Percentiles rank a stretch among this genome's conserved stretches.
These are phyloP conservation scores for Beauveria medogensis DNA, from an alignment of 2,329 filamentous ascomycete species.

Conservation along the genomic window DNA sequence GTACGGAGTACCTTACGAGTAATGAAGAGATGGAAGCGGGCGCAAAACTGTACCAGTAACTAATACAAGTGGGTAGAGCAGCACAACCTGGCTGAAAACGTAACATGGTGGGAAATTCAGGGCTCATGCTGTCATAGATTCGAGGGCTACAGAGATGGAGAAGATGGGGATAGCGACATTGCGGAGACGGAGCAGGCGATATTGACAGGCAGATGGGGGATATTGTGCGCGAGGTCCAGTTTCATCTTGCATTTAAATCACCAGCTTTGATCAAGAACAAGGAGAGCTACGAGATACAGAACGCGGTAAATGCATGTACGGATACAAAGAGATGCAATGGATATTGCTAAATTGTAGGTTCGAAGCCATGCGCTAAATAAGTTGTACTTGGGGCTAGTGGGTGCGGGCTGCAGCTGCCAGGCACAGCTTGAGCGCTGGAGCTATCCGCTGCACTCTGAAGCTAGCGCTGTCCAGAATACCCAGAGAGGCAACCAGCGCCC, in stretches of 20 bases:
- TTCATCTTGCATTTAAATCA: neutral
- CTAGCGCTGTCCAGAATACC: neutral
- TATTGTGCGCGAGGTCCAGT: neutral
- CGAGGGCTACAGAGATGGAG: neutral
- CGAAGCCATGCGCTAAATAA: neutral
- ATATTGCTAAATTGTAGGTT: neutral
- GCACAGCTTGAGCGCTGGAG: neutral
- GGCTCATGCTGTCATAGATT: neutral
- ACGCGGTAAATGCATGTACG: no score
- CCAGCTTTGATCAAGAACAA: neutral
- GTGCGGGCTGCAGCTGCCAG: neutral
- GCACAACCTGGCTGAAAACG: neutral
- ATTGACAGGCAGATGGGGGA: neutral
- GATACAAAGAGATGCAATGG: no score
- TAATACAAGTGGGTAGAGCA: no score
- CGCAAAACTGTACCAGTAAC: neutral
- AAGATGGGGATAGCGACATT: neutral
- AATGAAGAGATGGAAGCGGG: neutral
- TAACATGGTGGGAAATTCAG: neutral
- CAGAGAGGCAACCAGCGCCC: conserved; percentile 3
- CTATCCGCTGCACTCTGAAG: neutral
- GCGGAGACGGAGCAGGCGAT: neutral
- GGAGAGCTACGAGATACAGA: no score
- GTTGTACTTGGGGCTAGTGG: neutral
- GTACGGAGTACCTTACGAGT: conserved; percentile 4